Percentiles rank a stretch among this genome's conserved stretches.
phyloP scores from a whole-genome alignment of 768 basidiomycete genomes.

The Kwoniella sp. region DNA sequence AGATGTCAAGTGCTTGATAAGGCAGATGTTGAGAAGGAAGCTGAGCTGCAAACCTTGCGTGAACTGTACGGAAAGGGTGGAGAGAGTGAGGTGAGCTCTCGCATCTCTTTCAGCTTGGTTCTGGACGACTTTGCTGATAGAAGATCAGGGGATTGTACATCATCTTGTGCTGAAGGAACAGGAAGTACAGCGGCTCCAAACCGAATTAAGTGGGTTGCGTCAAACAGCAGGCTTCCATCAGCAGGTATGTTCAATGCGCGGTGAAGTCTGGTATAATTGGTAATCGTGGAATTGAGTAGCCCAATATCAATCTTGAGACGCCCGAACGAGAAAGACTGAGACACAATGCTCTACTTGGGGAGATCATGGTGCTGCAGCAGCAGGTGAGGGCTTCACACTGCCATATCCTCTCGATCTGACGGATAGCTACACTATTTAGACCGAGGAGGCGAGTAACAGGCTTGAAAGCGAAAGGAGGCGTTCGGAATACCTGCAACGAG shows the following conservation, averaged over 20 bases:
- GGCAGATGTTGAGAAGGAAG: constrained; percentile 62
- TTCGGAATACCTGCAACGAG: constrained; percentile 68
- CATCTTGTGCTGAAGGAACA: constrained; percentile 80
- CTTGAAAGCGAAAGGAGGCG: constrained; percentile 55
- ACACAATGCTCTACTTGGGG: constrained; percentile 48
- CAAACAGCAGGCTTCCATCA: constrained; percentile 54
- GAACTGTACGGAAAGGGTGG: constrained; percentile 5
- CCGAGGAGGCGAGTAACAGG: not conserved
- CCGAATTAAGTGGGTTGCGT: constrained; percentile 64
- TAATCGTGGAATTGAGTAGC: not conserved
- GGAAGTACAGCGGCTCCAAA: constrained; percentile 68
- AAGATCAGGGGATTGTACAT: constrained; percentile 69
- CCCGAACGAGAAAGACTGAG: constrained; percentile 5
- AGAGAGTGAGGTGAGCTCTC: constrained; percentile 4
- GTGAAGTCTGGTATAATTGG: not conserved
- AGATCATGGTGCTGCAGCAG: not conserved
- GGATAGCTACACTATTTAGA: not conserved
- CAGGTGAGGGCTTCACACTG: not conserved
- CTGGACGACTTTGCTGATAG: not conserved
- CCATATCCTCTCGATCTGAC: not conserved
- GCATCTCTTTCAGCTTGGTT: not conserved
- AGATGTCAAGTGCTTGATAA: constrained; percentile 4
- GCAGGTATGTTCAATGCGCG: constrained; percentile 53
- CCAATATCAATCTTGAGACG: not conserved
- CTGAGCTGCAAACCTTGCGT: constrained; percentile 53